Evolutionary conservation across 2,329 filamentous ascomycete species (phyloP), one percentile per base, ranked within the genome.

Genomic region (Cucurbitaria berberidis): DNA sequence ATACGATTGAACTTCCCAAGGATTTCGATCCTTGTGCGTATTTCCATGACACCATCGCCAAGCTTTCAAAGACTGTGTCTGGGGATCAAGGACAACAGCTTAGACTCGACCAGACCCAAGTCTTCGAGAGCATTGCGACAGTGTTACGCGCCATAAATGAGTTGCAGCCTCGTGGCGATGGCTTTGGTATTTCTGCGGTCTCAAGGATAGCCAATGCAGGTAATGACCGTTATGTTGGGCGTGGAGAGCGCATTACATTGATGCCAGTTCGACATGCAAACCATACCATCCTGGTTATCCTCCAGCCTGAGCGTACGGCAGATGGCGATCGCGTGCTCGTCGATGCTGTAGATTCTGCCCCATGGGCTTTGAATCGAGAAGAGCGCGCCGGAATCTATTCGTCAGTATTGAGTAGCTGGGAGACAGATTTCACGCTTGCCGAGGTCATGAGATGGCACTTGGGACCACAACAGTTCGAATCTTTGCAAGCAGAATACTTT

Each of bases 1-100:
- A 27, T 5, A 10, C 26, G 10, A 27, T 10, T 27, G 26, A 27
- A 10, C 26, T 27, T 5, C 26, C 26, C 26, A 10, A 27, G 5
- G 26, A 27, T 19, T 53, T 52, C 19, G 27, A 57, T 30, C 40
- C 40, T 6, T 57, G 57, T 19, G 19, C 39, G 11, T 51, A 60
- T 45, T 45, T 57, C 26, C 30, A n/a, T 2, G 35, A 21, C n/a
- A 42, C 26, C 5, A 27, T 27, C 5, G 10, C 5, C 10, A 2
- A 27, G 26, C 16, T 27, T 27, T 50, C 13, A 32, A 45, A 30
- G 15, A 15, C 13, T 27, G 22, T 18, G 15, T 6, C 26, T 27
- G 26, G 26, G 10, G 10, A 10, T 27, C 26, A 27, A 2, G 26
- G 26, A 27, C 26, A 27, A 27, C 6, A 27, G 26, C 26, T 27